phyloP scores from a whole-genome alignment of 2,329 filamentous ascomycete species.

The Fusarium siculi region DNA sequence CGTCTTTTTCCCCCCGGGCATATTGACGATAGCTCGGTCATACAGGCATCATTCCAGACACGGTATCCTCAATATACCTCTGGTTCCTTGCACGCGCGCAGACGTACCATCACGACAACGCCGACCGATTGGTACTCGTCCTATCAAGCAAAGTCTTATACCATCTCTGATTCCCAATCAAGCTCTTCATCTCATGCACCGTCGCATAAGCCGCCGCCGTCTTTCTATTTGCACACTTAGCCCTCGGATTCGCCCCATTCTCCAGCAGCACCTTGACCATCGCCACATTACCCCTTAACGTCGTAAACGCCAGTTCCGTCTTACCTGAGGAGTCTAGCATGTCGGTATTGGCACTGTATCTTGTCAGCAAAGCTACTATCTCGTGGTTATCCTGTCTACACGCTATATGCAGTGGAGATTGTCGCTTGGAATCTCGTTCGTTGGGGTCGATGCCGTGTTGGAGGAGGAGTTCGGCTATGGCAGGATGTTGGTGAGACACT shows the following conservation, averaged over 20 bases:
- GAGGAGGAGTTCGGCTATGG: background rate
- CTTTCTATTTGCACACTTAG: conserved; percentile 8
- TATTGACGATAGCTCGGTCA: background rate
- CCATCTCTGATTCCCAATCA: background rate
- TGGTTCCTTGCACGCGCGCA: background rate
- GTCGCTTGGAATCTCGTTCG: background rate
- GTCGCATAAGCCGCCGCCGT: background rate
- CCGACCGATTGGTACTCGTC: background rate
- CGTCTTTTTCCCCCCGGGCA: too few species aligned
- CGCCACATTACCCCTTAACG: background rate
- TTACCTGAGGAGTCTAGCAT: background rate
- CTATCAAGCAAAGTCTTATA: conserved; percentile 1
- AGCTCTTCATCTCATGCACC: background rate
- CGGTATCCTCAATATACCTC: fast-evolving
- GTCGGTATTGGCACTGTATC: background rate
- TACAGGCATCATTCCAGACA: background rate
- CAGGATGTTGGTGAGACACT: fast-evolving
- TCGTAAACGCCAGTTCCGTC: background rate
- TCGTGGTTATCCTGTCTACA: background rate
- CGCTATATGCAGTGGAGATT: background rate
- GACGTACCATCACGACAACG: fast-evolving
- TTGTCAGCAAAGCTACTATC: background rate
- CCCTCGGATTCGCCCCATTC: background rate
- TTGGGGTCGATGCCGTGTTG: background rate
- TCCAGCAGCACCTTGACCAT: background rate